phyloP scores from a whole-genome alignment of 352 stramenopile species.

The Globisporangium radiosum region DNA sequence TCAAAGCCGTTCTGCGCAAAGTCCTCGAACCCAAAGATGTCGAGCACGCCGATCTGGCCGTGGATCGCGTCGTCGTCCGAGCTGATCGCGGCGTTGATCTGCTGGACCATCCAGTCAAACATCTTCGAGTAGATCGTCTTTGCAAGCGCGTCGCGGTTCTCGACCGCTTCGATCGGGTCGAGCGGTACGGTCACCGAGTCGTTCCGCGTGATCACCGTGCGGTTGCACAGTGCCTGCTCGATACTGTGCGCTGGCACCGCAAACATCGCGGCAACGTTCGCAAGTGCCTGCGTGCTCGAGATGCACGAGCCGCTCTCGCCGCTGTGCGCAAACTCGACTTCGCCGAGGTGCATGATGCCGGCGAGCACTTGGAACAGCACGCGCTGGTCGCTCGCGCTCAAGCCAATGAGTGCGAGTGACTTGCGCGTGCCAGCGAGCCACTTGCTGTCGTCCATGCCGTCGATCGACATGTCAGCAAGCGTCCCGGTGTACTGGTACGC shows the following conservation, averaged over 20 bases:
- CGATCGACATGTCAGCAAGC: slow-evolving; percentile 73
- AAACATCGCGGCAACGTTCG: slow-evolving; percentile 85
- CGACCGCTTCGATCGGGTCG: slow-evolving; percentile 82
- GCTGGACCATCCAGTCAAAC: slow-evolving; percentile 97
- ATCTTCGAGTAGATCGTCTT: slow-evolving; percentile 98
- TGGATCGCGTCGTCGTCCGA: slow-evolving; percentile 64
- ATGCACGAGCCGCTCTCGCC: slow-evolving; percentile 72
- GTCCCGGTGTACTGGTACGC: slow-evolving; percentile 73
- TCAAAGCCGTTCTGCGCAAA: slow-evolving; percentile 93
- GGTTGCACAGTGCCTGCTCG: slow-evolving; percentile 89
- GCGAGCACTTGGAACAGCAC: slow-evolving; percentile 81
- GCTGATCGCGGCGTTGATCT: slow-evolving; percentile 82
- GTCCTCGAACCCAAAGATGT: slow-evolving; percentile 99
- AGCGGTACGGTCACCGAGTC: slow-evolving; percentile 81
- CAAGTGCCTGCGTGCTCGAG: slow-evolving; percentile 50
- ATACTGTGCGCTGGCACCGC: slow-evolving; percentile 84
- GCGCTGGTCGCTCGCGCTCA: slow-evolving; percentile 46
- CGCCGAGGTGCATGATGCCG: slow-evolving; percentile 94
- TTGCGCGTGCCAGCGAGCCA: slow-evolving; percentile 76
- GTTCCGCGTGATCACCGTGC: slow-evolving; percentile 87
- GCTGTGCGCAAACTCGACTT: slow-evolving; percentile 88
- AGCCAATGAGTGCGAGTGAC: slow-evolving; percentile 72
- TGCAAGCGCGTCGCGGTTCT: slow-evolving; percentile 94
- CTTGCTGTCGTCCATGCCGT: slow-evolving; percentile 80
- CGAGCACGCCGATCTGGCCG: slow-evolving; percentile 92